Percentiles rank a stretch among this genome's conserved stretches.
phyloP scores from a whole-genome alignment of 768 basidiomycete species.

The Xerocomellus chrysenteron region DNA sequence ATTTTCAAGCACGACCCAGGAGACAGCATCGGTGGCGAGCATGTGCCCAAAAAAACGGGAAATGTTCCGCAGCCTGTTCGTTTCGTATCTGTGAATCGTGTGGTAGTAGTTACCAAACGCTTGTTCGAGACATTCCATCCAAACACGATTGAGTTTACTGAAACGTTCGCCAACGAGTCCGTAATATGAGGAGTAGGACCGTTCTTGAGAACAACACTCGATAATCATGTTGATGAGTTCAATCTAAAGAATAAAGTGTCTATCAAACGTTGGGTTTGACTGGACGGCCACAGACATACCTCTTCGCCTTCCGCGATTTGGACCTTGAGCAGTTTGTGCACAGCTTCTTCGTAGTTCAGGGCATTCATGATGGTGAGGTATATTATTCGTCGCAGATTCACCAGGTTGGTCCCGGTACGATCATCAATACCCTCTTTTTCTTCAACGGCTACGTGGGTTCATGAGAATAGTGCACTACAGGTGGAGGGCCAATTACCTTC shows the following conservation, averaged over 20 bases:
- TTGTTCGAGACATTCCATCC: conserved; percentile 86
- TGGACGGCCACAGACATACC: conserved; percentile 44
- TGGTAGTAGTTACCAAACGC: conserved; percentile 90
- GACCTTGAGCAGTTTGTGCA: conserved; percentile 95
- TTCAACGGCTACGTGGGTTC: conserved; percentile 49
- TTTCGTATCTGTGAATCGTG: conserved; percentile 98
- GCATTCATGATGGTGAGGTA: conserved; percentile 99
- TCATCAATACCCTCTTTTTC: conserved; percentile 92
- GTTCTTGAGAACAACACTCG: conserved; percentile 99
- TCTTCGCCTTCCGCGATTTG: conserved; percentile 91
- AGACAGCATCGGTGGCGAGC: conserved; percentile 80
- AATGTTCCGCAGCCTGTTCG: conserved; percentile 96
- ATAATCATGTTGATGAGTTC: conserved; percentile 98
- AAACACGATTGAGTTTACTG: conserved; percentile 92
- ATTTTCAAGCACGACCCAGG: conserved; percentile 81
- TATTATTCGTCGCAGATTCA: conserved; percentile 90
- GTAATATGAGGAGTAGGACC: conserved; percentile 97
- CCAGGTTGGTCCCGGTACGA: conserved; percentile 90
- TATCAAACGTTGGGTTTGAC: neutral
- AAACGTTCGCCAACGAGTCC: conserved; percentile 96
- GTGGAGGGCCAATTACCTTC: conserved; percentile 26
- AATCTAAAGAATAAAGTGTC: conserved; percentile 49
- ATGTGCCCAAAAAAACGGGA: conserved; percentile 96
- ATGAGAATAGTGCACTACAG: conserved; percentile 29
- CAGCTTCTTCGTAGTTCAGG: conserved; percentile 96